These are phyloP conservation scores for Cercospora sesami DNA, from an alignment of 2,329 filamentous ascomycete genomes.

Conservation along the genomic window DNA sequence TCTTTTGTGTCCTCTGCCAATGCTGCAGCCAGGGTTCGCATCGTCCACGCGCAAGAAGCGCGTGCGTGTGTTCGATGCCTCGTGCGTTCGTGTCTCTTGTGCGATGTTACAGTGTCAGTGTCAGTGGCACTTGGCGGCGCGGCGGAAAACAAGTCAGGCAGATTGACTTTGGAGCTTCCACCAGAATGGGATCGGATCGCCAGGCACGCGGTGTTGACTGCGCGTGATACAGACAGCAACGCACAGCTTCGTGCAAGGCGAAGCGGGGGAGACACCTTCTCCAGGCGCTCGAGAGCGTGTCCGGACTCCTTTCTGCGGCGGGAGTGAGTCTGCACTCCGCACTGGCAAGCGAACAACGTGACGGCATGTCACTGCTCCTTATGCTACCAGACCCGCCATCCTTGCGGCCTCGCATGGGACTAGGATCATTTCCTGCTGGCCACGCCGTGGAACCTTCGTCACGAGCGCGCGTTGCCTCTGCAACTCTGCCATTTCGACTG, in stretches of 20 bases:
- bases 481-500: neutral
- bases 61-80: neutral
- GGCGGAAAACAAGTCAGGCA: neutral
- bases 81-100: neutral
- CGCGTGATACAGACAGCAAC: neutral
- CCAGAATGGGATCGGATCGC: neutral
- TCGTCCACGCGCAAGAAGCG: neutral
- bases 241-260: neutral
- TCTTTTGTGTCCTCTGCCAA: neutral
- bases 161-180: neutral
- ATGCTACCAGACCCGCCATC: neutral
- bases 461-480: neutral
- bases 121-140: neutral
- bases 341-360: neutral
- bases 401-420: neutral
- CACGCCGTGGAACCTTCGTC: slow-evolving; percentile 1
- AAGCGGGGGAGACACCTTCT: neutral
- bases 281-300: neutral
- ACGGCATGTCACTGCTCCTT: neutral
- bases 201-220: neutral
- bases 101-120: neutral
- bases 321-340: neutral
- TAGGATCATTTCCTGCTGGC: neutral
- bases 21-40: neutral
- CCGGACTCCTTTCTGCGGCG: too few species aligned